These are phyloP conservation scores for Calonectria naviculata DNA, from an alignment of 2,329 filamentous ascomycete genomes.

Conservation along the genomic window DNA sequence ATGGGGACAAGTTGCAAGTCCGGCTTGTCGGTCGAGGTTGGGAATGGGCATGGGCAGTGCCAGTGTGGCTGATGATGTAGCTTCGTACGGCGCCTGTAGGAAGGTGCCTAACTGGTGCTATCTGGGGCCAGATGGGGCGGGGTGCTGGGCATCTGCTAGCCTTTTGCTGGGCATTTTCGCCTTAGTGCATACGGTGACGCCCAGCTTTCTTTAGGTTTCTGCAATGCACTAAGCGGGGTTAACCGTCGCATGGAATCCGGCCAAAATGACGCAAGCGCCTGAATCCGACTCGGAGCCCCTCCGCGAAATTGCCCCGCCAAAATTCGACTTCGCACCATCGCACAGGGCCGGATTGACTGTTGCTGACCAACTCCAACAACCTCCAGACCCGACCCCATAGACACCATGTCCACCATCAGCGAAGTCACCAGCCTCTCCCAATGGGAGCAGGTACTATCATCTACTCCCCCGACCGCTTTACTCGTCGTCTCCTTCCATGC, in stretches of 20 bases:
- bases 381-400: not conserved
- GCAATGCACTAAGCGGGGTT: slow-evolving; percentile 22
- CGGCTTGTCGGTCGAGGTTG: slow-evolving; percentile 27
- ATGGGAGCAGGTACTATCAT: slow-evolving; percentile 76
- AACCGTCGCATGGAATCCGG: slow-evolving; percentile 12
- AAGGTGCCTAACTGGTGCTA: slow-evolving; percentile 28
- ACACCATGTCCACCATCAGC: slow-evolving; percentile 77
- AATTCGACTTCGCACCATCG: slow-evolving; percentile 30
- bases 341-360: slow-evolving; percentile 28
- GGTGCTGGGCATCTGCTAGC: slow-evolving; percentile 23
- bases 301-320: slow-evolving; percentile 34
- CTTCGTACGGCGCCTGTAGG: slow-evolving; percentile 30
- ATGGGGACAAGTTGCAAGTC: slow-evolving; percentile 31
- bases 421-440: slow-evolving; percentile 80
- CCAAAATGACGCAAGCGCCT: slow-evolving; percentile 43
- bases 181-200: slow-evolving; percentile 20
- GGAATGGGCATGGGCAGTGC: slow-evolving; percentile 26
- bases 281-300: slow-evolving; percentile 28
- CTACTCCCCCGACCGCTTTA: slow-evolving; percentile 76
- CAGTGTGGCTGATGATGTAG: slow-evolving; percentile 43
- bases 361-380: slow-evolving; percentile 18
- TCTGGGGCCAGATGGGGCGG: slow-evolving; percentile 16
- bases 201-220: slow-evolving; percentile 8
- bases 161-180: slow-evolving; percentile 4
- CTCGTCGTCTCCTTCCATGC: slow-evolving; percentile 95